Evolutionary conservation across 2,329 filamentous ascomycete species (phyloP), one percentile per base, ranked within the genome.

Genomic region (Verticillium longisporum): DNA sequence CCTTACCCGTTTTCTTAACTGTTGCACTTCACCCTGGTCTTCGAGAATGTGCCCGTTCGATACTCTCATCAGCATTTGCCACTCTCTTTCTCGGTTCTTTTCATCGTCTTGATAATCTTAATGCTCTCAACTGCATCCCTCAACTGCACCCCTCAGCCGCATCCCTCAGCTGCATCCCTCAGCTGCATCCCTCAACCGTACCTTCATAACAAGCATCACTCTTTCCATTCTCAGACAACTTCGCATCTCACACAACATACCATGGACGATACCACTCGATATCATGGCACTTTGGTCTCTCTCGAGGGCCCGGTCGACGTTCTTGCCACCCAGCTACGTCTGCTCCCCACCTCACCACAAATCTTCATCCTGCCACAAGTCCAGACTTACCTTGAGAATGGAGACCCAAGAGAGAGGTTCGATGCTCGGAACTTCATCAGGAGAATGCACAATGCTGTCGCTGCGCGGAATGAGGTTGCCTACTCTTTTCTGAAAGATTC

Each of bases 311-410:
- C 83, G 36, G 67, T 72, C 31, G 80, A 86, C 55, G 73, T 77
- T 34, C 76, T 88, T 34, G 79, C 81, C 31, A 86, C 83, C 3
- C 86, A 88, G 66, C 73, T 88, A 45, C 80, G 80, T 56, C 77
- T 88, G 3, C 78, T 88, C 11, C 86, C 86, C 9, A 78, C 77
- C 3, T 88, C 84, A 1, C 72, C 81, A 0, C 81, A 86, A 61
- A 80, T 88, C 41, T 70, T 87, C 31, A 77, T 87, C 38, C 73
- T 88, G 1, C 84, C 85, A 0, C 71, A 73, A 36, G 64, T 85
- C n/a, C 72, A 80, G 61, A 73, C 75, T 37, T 85, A 84, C 63
- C 63, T 82, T 32, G 68, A 72, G 18, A 66, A 66, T 6, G 68
- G 74, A 13, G 63, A 68, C 18, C 58, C 66, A 6, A 66, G 70